Percentiles rank a stretch among this genome's conserved stretches.
phyloP scores from a whole-genome alignment of 257 asterid species.

The Solanum neorickii region DNA sequence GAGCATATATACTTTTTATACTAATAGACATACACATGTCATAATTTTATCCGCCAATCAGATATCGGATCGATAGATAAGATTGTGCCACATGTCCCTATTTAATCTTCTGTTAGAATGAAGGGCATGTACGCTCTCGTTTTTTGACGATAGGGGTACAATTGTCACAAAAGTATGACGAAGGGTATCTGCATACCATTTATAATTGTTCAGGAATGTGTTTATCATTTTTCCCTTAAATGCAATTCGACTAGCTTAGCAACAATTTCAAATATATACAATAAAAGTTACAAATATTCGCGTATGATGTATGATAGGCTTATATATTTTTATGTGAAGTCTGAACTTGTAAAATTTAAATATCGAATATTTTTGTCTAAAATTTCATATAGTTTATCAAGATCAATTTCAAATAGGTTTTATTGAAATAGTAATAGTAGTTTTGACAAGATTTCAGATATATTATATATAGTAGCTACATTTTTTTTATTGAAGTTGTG shows the following conservation, averaged over 20 bases:
- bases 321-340: neutral
- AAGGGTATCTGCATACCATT: no score
- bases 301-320: neutral
- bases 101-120: no score
- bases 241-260: neutral
- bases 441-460: no score
- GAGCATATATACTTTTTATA: no score
- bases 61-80: no score
- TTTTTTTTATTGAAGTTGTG: neutral
- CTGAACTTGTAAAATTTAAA: neutral
- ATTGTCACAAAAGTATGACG: no score
- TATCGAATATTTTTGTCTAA: neutral
- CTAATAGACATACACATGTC: no score
- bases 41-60: no score
- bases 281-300: neutral
- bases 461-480: neutral
- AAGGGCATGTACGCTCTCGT: no score
- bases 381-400: neutral
- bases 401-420: neutral
- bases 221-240: no score
- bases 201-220: fast-evolving
- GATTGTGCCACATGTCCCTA: fast-evolving
- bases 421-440: neutral
- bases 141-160: no score
- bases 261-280: neutral